Base-by-base conservation (phyloP, 305 asterid species). In the Solanum hybrid region DNA sequence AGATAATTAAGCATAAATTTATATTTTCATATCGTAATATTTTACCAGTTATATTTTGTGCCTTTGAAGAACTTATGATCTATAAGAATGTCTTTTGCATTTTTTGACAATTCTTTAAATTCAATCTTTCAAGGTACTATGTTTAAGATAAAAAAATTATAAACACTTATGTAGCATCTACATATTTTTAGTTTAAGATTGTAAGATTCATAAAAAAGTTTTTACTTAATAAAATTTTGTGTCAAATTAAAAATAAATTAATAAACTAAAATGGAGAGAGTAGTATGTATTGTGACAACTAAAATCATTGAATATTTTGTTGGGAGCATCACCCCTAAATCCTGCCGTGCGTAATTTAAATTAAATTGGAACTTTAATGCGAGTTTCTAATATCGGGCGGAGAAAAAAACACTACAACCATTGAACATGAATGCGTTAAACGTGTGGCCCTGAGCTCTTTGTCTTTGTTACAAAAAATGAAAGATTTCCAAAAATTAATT, bases 291-390 rank as follows among this genome's bases (percentile, higher is more conserved):
- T 60, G 71, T 20, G 26, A 22, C 27, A 22, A 60, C 11, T 20
- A 7, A 0, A 60, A 60, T 0, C 11, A 60, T 60, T 60, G 5
- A 1, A 60, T 17, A 60, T 22, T 3, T 2, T 22, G 5, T 8
- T 8, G 3, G 0, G 0, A 56, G 12, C 0, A 4, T 22, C 12
- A 7, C 12, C 27, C 27, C n/a, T 60, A 60, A 20, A 60, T 20
- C 1, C 10, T 7, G 0, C 0, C 9, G 4, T 56, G 2, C 60
- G 4, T 42, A 0, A 56, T 17, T 56, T 20, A 56, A 56, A 17
- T 56, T 56, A 6, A 56, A 7, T 17, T 56, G 4, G 1, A 17
- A 40, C 16, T 40, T 11, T 1, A 40, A 12, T 40, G 51, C 6
- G 5, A 60, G 1, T 13, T 60, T 60, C 5, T 7, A 2, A 60